phyloP scores from a whole-genome alignment of 75 land plant species.

The Ceratopteris richardii region DNA sequence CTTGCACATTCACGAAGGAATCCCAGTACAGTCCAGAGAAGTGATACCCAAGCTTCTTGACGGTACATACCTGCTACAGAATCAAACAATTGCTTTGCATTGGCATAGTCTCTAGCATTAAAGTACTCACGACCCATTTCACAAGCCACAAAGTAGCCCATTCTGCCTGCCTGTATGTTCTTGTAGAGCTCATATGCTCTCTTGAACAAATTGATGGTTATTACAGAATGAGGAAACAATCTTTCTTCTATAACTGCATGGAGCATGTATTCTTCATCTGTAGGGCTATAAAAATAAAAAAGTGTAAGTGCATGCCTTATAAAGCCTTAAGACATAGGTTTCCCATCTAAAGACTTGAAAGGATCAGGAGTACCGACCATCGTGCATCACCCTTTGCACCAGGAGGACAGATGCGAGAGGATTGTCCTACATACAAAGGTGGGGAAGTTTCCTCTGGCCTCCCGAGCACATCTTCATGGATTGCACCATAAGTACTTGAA shows the following conservation, averaged over 20 bases:
- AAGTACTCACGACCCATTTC: conserved; percentile 83
- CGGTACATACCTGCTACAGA: conserved; percentile 62
- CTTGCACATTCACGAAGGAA: conserved; percentile 73
- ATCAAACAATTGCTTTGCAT: conserved; percentile 70
- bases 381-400: conserved; percentile 30
- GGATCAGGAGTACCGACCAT: conserved; percentile 32
- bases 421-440: conserved; percentile 83
- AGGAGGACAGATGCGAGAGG: conserved; percentile 53
- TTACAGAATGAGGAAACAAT: conserved; percentile 63
- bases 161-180: conserved; percentile 44
- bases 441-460: conserved; percentile 56
- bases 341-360: too few species aligned
- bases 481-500: conserved; percentile 25
- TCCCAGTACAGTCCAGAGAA: conserved; percentile 77
- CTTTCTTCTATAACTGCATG: conserved; percentile 60
- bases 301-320: not conserved
- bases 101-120: conserved; percentile 43
- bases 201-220: conserved; percentile 65
- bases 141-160: conserved; percentile 41
- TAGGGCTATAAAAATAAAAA: conserved; percentile 45
- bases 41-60: conserved; percentile 74
- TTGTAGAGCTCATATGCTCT: conserved; percentile 72
- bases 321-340: too few species aligned
- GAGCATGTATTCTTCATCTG: conserved; percentile 61
- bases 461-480: conserved; percentile 26